phyloP scores from a whole-genome alignment of 1,139 yeast species.

The Magnusiomyces suaveolens region DNA sequence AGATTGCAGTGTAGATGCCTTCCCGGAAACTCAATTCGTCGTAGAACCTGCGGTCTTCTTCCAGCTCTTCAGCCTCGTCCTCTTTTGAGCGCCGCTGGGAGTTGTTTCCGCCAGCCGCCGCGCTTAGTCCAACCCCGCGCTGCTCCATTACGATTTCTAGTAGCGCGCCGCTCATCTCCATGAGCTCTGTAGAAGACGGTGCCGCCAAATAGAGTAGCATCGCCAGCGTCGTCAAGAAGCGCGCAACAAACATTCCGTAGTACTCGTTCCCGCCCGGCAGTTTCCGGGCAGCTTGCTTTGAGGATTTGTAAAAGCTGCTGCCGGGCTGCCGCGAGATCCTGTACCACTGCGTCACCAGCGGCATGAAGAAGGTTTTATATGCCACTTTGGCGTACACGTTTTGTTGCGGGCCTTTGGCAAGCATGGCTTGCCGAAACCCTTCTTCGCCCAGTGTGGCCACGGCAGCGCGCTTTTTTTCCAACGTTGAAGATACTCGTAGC shows the following conservation, averaged over 20 bases:
- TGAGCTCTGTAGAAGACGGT: constrained; percentile 43
- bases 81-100: neutral
- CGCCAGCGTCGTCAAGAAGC: constrained; percentile 50
- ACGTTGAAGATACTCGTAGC: constrained; percentile 40
- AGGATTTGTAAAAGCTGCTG: constrained; percentile 16
- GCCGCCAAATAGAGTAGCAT: constrained; percentile 48
- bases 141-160: constrained; percentile 32
- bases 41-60: neutral
- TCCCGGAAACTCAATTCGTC: constrained; percentile 4
- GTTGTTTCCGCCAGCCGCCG: neutral
- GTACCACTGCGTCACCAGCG: constrained; percentile 49
- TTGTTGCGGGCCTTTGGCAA: constrained; percentile 26
- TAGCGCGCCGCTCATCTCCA: constrained; percentile 51
- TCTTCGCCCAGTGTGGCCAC: too few species aligned
- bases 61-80: neutral
- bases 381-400: constrained; percentile 38
- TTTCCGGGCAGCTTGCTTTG: constrained; percentile 10
- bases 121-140: neutral
- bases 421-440: too few species aligned
- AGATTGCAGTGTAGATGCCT: constrained; percentile 10
- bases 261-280: constrained; percentile 39
- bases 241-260: constrained; percentile 47
- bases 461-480: constrained; percentile 17
- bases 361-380: constrained; percentile 43
- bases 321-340: constrained; percentile 24